Conservation (phyloP, 371 early-diverging fungal species). For the Fennellomyces sp. region DNA sequence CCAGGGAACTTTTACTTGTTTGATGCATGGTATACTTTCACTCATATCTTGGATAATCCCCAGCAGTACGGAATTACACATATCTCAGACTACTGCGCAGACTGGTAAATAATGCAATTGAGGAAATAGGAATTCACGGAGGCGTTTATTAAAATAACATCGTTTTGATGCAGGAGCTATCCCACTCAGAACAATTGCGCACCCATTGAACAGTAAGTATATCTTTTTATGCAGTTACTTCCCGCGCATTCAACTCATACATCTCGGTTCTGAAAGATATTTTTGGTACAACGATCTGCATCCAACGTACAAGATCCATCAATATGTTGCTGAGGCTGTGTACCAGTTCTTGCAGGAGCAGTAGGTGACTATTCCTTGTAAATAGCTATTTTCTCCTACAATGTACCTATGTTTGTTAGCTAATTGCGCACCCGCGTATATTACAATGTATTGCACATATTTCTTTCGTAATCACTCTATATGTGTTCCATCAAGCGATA, state of each 20-base stretch:
- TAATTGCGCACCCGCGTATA: too few species aligned
- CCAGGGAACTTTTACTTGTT: conserved; percentile 16
- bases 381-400: too few species aligned
- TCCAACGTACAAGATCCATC: conserved; percentile 39
- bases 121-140: not conserved
- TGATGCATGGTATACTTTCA: conserved; percentile 34
- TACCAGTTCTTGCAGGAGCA: not conserved
- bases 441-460: too few species aligned
- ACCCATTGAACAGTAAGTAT: conserved; percentile 25
- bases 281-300: conserved; percentile 46
- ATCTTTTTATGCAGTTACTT: not conserved
- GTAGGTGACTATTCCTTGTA: too few species aligned
- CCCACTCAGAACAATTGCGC: conserved; percentile 16
- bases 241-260: not conserved
- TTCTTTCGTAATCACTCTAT: too few species aligned
- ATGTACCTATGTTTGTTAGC: too few species aligned
- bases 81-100: conserved; percentile 26
- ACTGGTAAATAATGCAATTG: conserved; percentile 32
- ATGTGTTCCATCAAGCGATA: too few species aligned
- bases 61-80: conserved; percentile 19
- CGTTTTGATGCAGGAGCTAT: conserved; percentile 15
- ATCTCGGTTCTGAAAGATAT: conserved; percentile 20
- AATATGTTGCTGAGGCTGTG: conserved; percentile 28
- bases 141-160: not conserved
- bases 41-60: conserved; percentile 24